A percentile compares a stretch with the other conserved stretches of the same genome.
These are phyloP conservation scores for Thraustotheca clavata DNA, from an alignment of 352 stramenopile genomes.

Conservation along the genomic window DNA sequence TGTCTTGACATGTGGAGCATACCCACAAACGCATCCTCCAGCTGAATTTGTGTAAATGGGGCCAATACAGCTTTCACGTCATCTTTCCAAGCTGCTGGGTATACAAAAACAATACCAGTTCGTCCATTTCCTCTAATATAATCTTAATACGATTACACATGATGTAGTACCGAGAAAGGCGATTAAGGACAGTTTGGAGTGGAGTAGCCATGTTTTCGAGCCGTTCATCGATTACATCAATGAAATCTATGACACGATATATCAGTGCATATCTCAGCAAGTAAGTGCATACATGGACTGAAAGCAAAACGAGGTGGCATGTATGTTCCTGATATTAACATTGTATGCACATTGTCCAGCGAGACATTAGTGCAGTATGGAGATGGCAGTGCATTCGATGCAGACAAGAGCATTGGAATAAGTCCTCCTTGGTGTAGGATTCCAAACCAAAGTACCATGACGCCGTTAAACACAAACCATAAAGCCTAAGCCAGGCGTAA, in stretches of 20 bases:
- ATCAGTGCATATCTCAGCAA: not conserved
- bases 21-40: not conserved
- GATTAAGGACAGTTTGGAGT: not conserved
- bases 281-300: not conserved
- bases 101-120: not conserved
- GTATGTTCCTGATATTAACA: constrained; percentile 72
- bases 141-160: not conserved
- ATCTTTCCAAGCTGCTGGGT: not conserved
- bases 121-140: not conserved
- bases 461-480: constrained; percentile 49
- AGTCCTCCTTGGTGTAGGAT: constrained; percentile 64
- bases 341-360: constrained; percentile 14
- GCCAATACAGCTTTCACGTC: not conserved
- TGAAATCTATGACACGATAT: not conserved
- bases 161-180: not conserved
- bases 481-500: constrained; percentile 14
- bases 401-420: constrained; percentile 43
- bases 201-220: not conserved
- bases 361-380: constrained; percentile 3
- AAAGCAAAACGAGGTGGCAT: constrained; percentile 62
- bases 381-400: constrained; percentile 21
- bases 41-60: not conserved
- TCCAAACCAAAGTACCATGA: constrained; percentile 52
- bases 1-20: not conserved
- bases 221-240: not conserved